phyloP scores from a whole-genome alignment of 2,329 filamentous ascomycete species.

The Parastagonospora avenae region DNA sequence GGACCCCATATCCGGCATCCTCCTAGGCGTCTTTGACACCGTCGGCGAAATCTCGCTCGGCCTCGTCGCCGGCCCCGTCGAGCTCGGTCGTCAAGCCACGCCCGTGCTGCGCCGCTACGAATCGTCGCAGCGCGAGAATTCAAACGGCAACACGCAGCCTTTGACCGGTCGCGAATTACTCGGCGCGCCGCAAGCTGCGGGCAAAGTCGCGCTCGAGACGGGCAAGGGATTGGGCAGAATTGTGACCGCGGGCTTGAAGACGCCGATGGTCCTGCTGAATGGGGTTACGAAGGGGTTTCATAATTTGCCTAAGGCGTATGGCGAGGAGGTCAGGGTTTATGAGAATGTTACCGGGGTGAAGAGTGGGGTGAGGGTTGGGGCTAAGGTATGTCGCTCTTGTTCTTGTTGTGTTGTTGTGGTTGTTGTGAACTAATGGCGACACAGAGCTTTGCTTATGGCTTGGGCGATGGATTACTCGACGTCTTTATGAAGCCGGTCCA shows the following conservation, averaged over 20 bases:
- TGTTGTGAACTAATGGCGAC: background rate
- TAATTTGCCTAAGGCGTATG: slow-evolving; percentile 81
- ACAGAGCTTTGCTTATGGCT: slow-evolving; percentile 71
- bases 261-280: slow-evolving; percentile 80
- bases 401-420: background rate
- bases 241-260: slow-evolving; percentile 71
- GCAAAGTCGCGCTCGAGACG: slow-evolving; percentile 66
- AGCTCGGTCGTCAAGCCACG: slow-evolving; percentile 20
- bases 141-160: slow-evolving; percentile 1
- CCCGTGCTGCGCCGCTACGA: slow-evolving; percentile 10
- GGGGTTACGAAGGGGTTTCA: slow-evolving; percentile 82
- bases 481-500: slow-evolving; percentile 76
- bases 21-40: slow-evolving; percentile 28
- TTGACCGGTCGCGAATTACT: background rate
- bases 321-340: slow-evolving; percentile 74
- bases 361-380: slow-evolving; percentile 74
- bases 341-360: slow-evolving; percentile 77
- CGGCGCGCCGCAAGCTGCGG: slow-evolving; percentile 13
- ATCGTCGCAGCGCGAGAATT: background rate
- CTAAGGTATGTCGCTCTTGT: slow-evolving; percentile 58
- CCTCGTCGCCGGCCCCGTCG: slow-evolving; percentile 26
- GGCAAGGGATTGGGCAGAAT: slow-evolving; percentile 71
- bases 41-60: slow-evolving; percentile 27
- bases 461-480: slow-evolving; percentile 79
- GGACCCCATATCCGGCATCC: slow-evolving; percentile 26